Evolutionary conservation across 2,329 filamentous ascomycete genomes (phyloP).

Genomic region (Monilinia fructicola): DNA sequence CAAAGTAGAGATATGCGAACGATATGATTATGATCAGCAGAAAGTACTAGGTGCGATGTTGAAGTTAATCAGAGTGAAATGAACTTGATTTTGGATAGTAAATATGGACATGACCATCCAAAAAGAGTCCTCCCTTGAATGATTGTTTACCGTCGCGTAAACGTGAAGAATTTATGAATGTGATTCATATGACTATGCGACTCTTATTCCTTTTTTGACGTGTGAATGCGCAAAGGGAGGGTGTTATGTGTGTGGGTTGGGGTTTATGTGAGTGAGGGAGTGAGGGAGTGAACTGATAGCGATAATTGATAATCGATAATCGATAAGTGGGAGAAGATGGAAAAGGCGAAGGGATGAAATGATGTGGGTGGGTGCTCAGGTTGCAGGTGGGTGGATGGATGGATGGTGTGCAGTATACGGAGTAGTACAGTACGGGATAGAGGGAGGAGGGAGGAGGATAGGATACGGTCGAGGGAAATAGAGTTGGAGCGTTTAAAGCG

Average conservation of each 20-base stretch:
- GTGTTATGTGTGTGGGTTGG: neutral
- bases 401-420: neutral
- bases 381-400: neutral
- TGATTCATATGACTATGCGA: slow-evolving; percentile 18
- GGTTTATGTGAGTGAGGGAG: neutral
- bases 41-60: slow-evolving; percentile 39
- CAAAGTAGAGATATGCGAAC: slow-evolving; percentile 38
- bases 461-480: neutral
- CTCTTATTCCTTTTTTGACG: slow-evolving; percentile 1
- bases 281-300: slow-evolving; percentile 8
- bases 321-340: slow-evolving; percentile 17
- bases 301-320: slow-evolving; percentile 7
- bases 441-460: no score
- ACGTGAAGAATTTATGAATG: neutral
- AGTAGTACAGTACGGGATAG: no score
- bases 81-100: slow-evolving; percentile 39
- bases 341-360: neutral
- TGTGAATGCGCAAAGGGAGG: slow-evolving; percentile 15
- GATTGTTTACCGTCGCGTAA: slow-evolving; percentile 21
- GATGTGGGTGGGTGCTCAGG: slow-evolving; percentile 1
- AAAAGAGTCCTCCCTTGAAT: neutral
- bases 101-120: slow-evolving; percentile 37
- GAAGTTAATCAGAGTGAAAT: slow-evolving; percentile 38
- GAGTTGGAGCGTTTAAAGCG: no score
- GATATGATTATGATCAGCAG: slow-evolving; percentile 34